phyloP scores from a whole-genome alignment of 345 rosid genomes.

The Conringia planisiliqua region DNA sequence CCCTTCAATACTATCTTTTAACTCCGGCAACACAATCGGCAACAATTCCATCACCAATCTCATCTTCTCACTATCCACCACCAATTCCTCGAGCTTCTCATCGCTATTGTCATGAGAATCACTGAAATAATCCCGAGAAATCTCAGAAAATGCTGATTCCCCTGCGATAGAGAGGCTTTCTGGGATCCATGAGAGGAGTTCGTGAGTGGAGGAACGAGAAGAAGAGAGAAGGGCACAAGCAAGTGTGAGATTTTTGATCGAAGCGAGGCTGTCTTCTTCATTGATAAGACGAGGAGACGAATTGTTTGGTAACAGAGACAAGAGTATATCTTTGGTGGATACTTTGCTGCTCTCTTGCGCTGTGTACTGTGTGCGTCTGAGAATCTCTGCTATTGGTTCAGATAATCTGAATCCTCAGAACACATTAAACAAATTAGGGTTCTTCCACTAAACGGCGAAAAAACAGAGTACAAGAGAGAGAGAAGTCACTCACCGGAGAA shows the following conservation, averaged over 20 bases:
- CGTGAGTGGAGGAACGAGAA: slow-evolving; percentile 51
- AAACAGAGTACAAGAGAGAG: not conserved
- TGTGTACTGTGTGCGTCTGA: slow-evolving; percentile 39
- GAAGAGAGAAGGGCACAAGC: slow-evolving; percentile 68
- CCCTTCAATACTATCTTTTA: slow-evolving; percentile 63
- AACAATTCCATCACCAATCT: slow-evolving; percentile 49
- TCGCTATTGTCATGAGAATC: slow-evolving; percentile 24
- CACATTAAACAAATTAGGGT: slow-evolving; percentile 9
- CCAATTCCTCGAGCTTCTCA: slow-evolving; percentile 31
- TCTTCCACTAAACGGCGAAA: not conserved
- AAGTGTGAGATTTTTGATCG: slow-evolving; percentile 48
- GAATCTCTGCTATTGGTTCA: slow-evolving; percentile 37
- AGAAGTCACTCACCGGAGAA: slow-evolving; percentile 42
- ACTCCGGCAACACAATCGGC: slow-evolving; percentile 49
- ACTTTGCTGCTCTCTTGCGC: slow-evolving; percentile 45
- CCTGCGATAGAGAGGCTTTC: slow-evolving; percentile 33
- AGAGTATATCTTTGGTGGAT: slow-evolving; percentile 47
- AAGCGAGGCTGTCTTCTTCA: slow-evolving; percentile 22
- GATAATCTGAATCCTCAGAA: slow-evolving; percentile 43
- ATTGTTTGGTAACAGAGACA: slow-evolving; percentile 46
- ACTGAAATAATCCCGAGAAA: slow-evolving; percentile 37
- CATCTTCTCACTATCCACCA: slow-evolving; percentile 30
- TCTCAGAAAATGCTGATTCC: slow-evolving; percentile 36
- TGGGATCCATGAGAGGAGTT: slow-evolving; percentile 73
- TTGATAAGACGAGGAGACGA: slow-evolving; percentile 12